phyloP scores from a whole-genome alignment of 192 early-diverging fungal genomes.

The Chytriomyces confervae region DNA sequence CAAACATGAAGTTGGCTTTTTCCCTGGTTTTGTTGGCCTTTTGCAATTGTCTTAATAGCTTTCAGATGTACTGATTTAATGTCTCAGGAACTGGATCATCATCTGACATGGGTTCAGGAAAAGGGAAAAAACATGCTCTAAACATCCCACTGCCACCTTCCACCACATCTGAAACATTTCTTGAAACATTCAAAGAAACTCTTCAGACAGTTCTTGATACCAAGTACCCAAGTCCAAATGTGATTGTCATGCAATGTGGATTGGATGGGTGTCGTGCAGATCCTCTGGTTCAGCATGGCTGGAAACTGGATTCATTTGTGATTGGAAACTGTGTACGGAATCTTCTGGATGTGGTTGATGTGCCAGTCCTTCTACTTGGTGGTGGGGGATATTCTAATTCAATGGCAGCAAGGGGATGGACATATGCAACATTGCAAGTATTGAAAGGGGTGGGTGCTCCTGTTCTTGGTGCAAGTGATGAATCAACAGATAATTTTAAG shows the following conservation, averaged over 20 bases:
- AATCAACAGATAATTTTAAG: neutral
- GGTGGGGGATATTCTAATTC: slow-evolving; percentile 93
- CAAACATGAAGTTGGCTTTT: slow-evolving; percentile 40
- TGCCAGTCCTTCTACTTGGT: slow-evolving; percentile 86
- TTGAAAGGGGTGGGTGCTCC: slow-evolving; percentile 48
- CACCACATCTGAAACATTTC: neutral
- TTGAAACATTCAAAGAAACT: slow-evolving; percentile 37
- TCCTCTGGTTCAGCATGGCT: slow-evolving; percentile 57
- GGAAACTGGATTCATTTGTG: slow-evolving; percentile 31
- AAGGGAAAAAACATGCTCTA: slow-evolving; percentile 28
- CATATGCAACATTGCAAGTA: slow-evolving; percentile 80
- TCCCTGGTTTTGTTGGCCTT: slow-evolving; percentile 38
- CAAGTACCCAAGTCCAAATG: slow-evolving; percentile 83
- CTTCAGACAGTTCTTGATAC: slow-evolving; percentile 68
- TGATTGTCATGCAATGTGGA: slow-evolving; percentile 91
- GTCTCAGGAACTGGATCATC: neutral
- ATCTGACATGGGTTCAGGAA: neutral
- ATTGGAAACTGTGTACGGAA: slow-evolving; percentile 20
- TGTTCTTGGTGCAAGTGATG: neutral
- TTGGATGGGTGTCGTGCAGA: slow-evolving; percentile 88
- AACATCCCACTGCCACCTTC: slow-evolving; percentile 39
- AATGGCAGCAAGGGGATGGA: slow-evolving; percentile 90
- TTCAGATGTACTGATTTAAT: slow-evolving; percentile 33
- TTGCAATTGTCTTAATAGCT: slow-evolving; percentile 11
- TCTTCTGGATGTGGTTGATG: slow-evolving; percentile 14